Evolutionary conservation across 352 stramenopile genomes (phyloP).

Genomic region (Phytophthora boehmeriae): DNA sequence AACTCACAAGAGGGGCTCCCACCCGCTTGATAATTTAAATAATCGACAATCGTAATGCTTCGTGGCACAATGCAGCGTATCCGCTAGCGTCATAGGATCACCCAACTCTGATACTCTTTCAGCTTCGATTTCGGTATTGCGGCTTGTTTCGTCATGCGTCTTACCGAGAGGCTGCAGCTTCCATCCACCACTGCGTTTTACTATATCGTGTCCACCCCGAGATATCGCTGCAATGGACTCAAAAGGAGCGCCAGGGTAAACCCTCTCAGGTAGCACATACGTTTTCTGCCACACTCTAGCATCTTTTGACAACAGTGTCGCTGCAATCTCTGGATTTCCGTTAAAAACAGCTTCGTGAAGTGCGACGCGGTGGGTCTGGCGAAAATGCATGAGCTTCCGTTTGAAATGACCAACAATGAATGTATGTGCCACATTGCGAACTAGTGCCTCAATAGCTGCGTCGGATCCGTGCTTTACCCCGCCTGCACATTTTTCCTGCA

Average conservation of each 20-base stretch:
- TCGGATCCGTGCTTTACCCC: conserved; percentile 44
- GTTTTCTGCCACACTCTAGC: conserved; percentile 66
- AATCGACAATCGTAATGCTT: conserved; percentile 46
- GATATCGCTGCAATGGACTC: conserved; percentile 15
- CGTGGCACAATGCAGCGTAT: conserved; percentile 59
- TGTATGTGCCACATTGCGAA: conserved; percentile 61
- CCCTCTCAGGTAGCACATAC: conserved; percentile 58
- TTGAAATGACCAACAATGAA: conserved; percentile 66
- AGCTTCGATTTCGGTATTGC: background rate
- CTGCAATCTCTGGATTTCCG: conserved; percentile 55
- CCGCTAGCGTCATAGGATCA: conserved; percentile 44
- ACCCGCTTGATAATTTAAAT: conserved; percentile 37
- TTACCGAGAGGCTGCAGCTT: conserved; percentile 48
- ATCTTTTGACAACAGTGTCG: conserved; percentile 55
- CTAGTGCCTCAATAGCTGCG: conserved; percentile 49
- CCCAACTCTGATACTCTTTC: conserved; percentile 8
- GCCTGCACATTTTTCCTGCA: conserved; percentile 5
- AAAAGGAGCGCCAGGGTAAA: conserved; percentile 40
- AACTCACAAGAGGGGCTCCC: conserved; percentile 33
- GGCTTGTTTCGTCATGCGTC: conserved; percentile 1
- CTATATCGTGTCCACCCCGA: conserved; percentile 4
- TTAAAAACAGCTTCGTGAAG: conserved; percentile 80
- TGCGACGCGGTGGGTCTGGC: conserved; percentile 69
- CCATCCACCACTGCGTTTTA: conserved; percentile 47
- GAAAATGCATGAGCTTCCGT: conserved; percentile 48